Percentiles rank a stretch among this genome's conserved stretches.
phyloP scores from a whole-genome alignment of 2,329 filamentous ascomycete genomes.

The Venturia nashicola region DNA sequence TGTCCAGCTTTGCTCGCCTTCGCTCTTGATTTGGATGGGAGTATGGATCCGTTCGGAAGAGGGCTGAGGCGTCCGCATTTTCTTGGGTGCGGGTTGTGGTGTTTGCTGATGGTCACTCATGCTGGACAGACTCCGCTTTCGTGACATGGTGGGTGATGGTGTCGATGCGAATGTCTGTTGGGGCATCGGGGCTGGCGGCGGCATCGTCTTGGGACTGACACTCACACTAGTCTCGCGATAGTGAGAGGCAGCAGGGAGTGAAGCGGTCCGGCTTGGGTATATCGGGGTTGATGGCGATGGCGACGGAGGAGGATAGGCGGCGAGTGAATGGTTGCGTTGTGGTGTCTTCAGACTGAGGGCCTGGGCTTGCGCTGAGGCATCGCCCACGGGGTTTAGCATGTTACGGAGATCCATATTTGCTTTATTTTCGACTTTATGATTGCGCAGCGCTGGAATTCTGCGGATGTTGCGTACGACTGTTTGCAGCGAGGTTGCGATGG shows the following conservation, averaged over 20 bases:
- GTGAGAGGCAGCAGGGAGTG: background rate
- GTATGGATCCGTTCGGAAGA: background rate
- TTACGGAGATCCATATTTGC: conserved; percentile 10
- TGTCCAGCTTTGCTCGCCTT: too few species aligned
- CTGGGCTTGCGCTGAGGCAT: background rate
- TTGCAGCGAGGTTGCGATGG: background rate
- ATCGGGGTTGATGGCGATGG: background rate
- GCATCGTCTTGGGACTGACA: conserved; percentile 11
- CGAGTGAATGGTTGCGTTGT: background rate
- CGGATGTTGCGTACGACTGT: background rate
- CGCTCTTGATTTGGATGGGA: background rate
- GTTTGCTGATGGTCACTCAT: conserved; percentile 7
- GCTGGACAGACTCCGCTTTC: conserved; percentile 8
- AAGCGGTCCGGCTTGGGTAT: conserved; percentile 1
- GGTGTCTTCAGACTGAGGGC: conserved; percentile 2
- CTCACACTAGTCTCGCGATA: conserved; percentile 6
- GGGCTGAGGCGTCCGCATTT: background rate
- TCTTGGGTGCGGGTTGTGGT: conserved; percentile 5
- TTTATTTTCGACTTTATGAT: background rate
- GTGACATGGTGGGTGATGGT: conserved; percentile 5
- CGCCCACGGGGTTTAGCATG: conserved; percentile 6
- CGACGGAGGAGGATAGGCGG: background rate
- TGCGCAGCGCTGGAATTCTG: background rate
- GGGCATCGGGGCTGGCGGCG: conserved; percentile 3
- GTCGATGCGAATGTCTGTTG: background rate